phyloP scores from a whole-genome alignment of 2,329 filamentous ascomycete species.

The Fusarium nurragi region DNA sequence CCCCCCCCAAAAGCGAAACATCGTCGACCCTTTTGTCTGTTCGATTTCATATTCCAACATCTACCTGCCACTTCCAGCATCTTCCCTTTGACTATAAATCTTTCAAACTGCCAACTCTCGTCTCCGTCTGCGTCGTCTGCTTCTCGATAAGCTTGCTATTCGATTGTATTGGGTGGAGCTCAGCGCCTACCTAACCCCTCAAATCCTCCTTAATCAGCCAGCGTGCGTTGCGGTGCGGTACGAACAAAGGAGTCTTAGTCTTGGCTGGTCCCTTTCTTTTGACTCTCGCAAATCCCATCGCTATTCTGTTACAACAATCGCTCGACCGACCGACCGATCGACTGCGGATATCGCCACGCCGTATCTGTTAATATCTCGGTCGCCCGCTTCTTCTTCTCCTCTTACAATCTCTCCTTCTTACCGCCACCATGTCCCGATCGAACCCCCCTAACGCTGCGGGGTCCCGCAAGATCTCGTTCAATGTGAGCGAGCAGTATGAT shows the following conservation, averaged over 20 bases:
- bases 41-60: background rate
- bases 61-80: conserved; percentile 4
- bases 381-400: background rate
- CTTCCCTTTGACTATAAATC: conserved; percentile 20
- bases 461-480: conserved; percentile 98
- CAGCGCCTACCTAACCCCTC: conserved; percentile 26
- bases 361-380: conserved; percentile 5
- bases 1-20: conserved; percentile 3
- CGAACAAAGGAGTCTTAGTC: conserved; percentile 40
- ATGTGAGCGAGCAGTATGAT: conserved; percentile 99
- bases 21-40: conserved; percentile 19
- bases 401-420: background rate
- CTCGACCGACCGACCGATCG: conserved; percentile 23
- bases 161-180: conserved; percentile 35
- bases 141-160: conserved; percentile 25
- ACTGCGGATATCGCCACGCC: conserved; percentile 19
- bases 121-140: conserved; percentile 4
- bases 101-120: background rate
- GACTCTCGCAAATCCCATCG: conserved; percentile 15
- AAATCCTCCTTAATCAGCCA: conserved; percentile 37
- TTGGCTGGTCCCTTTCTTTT: conserved; percentile 38
- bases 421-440: conserved; percentile 61
- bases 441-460: conserved; percentile 66
- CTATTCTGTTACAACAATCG: conserved; percentile 16
- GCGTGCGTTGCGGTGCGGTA: conserved; percentile 5